These are phyloP conservation scores for Cryptococcus floricola DNA, from an alignment of 1,284 basidiomycete species.

Conservation along the genomic window DNA sequence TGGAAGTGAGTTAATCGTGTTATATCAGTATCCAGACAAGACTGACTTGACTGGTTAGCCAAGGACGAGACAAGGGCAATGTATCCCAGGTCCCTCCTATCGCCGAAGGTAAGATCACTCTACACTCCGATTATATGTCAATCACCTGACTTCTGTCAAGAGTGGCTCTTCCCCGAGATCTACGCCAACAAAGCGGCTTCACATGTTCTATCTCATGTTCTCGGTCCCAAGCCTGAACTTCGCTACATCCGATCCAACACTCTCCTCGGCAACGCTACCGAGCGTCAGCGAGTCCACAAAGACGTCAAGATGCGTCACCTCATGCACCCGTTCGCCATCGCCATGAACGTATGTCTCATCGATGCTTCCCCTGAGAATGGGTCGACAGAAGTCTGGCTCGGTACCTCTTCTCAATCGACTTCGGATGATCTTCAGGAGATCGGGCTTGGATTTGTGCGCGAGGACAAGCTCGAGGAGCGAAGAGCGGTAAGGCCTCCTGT, in stretches of 20 bases:
- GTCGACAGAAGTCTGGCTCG: conserved; percentile 16
- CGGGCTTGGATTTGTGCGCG: too few relatives aligned
- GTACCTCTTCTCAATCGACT: neutral
- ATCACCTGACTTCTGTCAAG: neutral
- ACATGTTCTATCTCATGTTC: conserved; percentile 8
- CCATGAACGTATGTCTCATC: conserved; percentile 10
- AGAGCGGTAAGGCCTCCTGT: too few relatives aligned
- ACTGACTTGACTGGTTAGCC: neutral
- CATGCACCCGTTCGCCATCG: conserved; percentile 14
- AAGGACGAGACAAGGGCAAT: conserved; percentile 12
- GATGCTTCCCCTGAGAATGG: conserved; percentile 17
- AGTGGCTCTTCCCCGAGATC: conserved; percentile 12
- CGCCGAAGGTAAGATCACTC: conserved; percentile 9
- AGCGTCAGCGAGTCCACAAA: conserved; percentile 14
- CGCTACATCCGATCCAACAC: conserved; percentile 19
- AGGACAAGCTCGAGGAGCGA: too few relatives aligned
- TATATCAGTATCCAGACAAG: neutral
- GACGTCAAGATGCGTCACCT: conserved; percentile 16
- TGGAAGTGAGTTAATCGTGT: conserved; percentile 8
- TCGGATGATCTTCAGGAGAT: too few relatives aligned
- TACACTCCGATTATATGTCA: too few relatives aligned
- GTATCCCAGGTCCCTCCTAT: conserved; percentile 19
- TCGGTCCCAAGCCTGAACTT: conserved; percentile 17
- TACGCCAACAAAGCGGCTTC: conserved; percentile 16
- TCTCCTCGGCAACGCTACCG: conserved; percentile 9